These are phyloP conservation scores for Kuraishia cidri DNA, from an alignment of 805 yeast genomes.

Conservation along the genomic window DNA sequence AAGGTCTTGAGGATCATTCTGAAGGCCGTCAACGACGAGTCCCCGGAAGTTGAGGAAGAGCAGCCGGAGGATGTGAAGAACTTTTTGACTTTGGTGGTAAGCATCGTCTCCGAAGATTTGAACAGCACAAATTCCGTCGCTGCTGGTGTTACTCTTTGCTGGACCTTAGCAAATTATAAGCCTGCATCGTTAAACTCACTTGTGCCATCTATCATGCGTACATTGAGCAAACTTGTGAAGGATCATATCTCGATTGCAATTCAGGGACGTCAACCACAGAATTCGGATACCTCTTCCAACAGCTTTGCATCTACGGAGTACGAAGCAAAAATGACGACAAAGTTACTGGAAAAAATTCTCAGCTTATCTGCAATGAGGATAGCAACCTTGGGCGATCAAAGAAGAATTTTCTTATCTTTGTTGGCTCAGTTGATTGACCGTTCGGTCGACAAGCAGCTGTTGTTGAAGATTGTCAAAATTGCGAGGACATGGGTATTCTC, in stretches of 20 bases:
- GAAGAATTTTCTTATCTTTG: slow-evolving; percentile 78
- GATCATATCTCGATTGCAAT: slow-evolving; percentile 71
- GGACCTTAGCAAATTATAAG: slow-evolving; percentile 69
- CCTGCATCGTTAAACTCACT: slow-evolving; percentile 71
- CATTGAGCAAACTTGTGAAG: slow-evolving; percentile 81
- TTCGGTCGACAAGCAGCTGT: slow-evolving; percentile 67
- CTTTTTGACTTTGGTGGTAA: slow-evolving; percentile 51
- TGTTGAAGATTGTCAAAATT: slow-evolving; percentile 66
- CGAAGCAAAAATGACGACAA: slow-evolving; percentile 76
- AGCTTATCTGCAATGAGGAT: slow-evolving; percentile 76
- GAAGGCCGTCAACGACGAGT: slow-evolving; percentile 48
- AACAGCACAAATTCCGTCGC: slow-evolving; percentile 64
- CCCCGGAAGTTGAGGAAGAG: slow-evolving; percentile 31
- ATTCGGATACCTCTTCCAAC: slow-evolving; percentile 8
- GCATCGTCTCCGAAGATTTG: slow-evolving; percentile 74
- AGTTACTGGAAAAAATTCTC: slow-evolving; percentile 64
- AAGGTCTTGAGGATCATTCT: slow-evolving; percentile 65
- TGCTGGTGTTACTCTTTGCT: slow-evolving; percentile 77
- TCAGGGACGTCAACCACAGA: slow-evolving; percentile 22
- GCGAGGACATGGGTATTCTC: slow-evolving; percentile 89
- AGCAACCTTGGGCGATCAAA: slow-evolving; percentile 83
- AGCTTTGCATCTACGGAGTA: slow-evolving; percentile 31
- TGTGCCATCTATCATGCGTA: slow-evolving; percentile 72
- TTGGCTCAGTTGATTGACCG: slow-evolving; percentile 88
- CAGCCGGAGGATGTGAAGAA: slow-evolving; percentile 54